Base-by-base conservation (phyloP, 257 asterid genomes). In the Solanum etuberosum region DNA sequence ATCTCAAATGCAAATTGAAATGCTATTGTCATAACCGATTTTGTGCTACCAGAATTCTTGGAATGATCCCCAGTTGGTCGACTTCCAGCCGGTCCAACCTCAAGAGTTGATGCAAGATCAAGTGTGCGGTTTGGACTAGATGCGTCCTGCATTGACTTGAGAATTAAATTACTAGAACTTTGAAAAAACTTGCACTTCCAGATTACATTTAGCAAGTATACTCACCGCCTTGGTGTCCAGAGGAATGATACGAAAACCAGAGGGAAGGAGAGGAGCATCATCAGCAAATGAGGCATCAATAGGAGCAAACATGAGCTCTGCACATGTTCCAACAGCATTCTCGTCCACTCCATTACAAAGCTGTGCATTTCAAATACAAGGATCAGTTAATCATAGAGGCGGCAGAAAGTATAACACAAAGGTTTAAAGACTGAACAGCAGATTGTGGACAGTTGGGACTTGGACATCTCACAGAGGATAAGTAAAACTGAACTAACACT, bases 241-340 rank as follows among this genome's bases (percentile, higher is more conserved):
- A 16, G 99, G 98, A 85, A 96, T 94, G 89, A 97, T 96, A 84
- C 99, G 98, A 73, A 97, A 97, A 87, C 99, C 99, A 29, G 99
- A 97, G 2, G 99, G 99, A 85, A 97, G 98, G 88, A 97, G 99
- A 46, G 99, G 98, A 14, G 98, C 97, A 88, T 97, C 98, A 73
- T 97, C 99, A 7, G 98, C 94, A 92, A 97, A 96, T 46, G 99
- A 94, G 87, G 98, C 98, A 57, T 97, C 99, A 32, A 97, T 97
- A 7, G 99, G 99, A 21, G 99, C 99, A 89, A 95, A 97, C 86
- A 97, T 87, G 77, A 97, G 98, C 89, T 97, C 99, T 7, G 98
- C 93, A 67, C 98, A 93, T 29, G 93, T 91, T 4, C 99, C 99
- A 8, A 95, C 86, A 5, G 95, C 95, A 83, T 88, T 95, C 92